Conservation (phyloP, 345 rosid species). For the Stellera chamaejasme region DNA sequence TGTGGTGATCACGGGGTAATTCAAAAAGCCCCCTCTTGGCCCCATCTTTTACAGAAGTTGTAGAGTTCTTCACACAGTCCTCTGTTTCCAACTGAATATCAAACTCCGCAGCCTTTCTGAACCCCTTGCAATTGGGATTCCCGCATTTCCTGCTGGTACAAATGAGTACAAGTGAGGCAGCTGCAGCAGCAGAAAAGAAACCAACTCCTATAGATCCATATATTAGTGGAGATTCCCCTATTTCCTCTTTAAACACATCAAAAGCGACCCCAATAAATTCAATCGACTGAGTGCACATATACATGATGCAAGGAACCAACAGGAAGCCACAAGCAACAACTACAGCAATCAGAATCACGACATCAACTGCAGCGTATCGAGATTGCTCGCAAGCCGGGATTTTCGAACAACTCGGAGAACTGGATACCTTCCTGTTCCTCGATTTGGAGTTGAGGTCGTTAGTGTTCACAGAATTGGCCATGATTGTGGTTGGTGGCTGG, state of each 20-base stretch:
- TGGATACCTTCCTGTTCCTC: constrained; percentile 28
- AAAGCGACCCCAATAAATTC: constrained; percentile 35
- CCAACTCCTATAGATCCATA: constrained; percentile 64
- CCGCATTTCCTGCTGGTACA: constrained; percentile 65
- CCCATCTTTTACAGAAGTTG: constrained; percentile 27
- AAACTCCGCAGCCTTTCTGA: constrained; percentile 70
- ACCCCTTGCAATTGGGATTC: constrained; percentile 75
- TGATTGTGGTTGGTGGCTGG: constrained; percentile 41
- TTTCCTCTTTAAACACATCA: constrained; percentile 53
- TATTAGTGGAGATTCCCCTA: constrained; percentile 47
- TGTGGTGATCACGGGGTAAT: constrained; percentile 62
- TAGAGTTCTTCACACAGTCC: constrained; percentile 67
- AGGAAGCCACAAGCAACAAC: constrained; percentile 64
- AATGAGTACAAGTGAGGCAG: constrained; percentile 52
- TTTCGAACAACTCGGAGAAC: constrained; percentile 28
- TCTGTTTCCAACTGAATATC: constrained; percentile 93
- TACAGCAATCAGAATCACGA: constrained; percentile 64
- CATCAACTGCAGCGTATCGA: constrained; percentile 68
- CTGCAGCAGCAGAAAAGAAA: constrained; percentile 46
- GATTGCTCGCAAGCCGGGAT: constrained; percentile 51
- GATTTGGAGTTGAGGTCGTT: constrained; percentile 32
- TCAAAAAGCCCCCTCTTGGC: constrained; percentile 53
- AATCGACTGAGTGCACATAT: constrained; percentile 24
- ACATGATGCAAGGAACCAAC: constrained; percentile 56
- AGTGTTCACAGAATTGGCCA: constrained; percentile 51